Percentiles rank a stretch among this genome's conserved stretches.
phyloP scores from a whole-genome alignment of 2,329 filamentous ascomycete genomes.

The Pseudogymnoascus sp. region DNA sequence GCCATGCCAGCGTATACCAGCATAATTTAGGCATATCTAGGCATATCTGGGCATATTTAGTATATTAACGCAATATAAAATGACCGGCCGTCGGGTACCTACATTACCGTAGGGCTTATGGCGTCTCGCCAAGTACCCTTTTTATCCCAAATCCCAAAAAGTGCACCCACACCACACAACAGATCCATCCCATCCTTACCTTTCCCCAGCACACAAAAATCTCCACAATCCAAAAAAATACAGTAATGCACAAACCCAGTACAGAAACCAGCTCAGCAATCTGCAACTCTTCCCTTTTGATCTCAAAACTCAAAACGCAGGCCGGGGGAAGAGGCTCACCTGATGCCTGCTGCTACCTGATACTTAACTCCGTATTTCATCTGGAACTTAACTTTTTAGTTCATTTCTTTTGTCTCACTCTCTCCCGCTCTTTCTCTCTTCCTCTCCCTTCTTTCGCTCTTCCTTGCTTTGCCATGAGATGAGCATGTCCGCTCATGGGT shows the following conservation, averaged over 20 bases:
- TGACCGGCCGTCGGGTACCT: neutral
- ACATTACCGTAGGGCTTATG: conserved; percentile 4
- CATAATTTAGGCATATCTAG: neutral
- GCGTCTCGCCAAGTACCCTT: neutral
- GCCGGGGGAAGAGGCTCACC: neutral
- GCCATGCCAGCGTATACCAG: neutral
- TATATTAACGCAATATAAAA: neutral
- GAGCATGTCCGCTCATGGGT: conserved; percentile 7
- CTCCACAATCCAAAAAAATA: neutral
- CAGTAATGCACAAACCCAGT: neutral
- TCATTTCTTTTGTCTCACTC: conserved; percentile 8
- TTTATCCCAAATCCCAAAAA: neutral
- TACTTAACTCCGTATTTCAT: neutral
- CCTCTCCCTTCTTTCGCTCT: neutral
- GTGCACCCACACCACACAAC: too few species aligned
- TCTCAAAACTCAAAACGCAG: neutral
- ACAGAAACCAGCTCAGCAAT: neutral
- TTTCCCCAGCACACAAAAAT: neutral
- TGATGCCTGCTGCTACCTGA: neutral
- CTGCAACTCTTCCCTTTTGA: neutral
- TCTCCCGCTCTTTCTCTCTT: neutral
- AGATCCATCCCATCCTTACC: neutral
- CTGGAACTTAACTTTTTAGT: neutral
- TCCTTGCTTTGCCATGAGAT: conserved; percentile 5
- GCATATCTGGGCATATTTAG: neutral